Conservation (phyloP, 306 rosid species). For the Fragaria ananassa region DNA sequence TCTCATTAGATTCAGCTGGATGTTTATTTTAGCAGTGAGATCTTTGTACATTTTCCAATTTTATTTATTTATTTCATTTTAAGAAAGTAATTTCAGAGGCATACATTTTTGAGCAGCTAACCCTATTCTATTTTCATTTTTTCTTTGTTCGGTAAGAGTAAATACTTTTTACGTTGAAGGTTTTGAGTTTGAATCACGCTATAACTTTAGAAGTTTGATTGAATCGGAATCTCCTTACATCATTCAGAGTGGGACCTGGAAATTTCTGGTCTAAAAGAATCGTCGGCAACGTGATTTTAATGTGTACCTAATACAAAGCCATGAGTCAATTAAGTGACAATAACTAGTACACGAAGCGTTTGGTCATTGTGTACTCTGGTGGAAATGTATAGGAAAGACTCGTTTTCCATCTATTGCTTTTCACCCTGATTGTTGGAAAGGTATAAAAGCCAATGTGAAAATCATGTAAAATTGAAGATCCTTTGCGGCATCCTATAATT, state of each 20-base stretch:
- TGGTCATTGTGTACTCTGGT: background rate
- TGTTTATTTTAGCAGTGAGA: slow-evolving; percentile 20
- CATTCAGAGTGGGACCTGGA: background rate
- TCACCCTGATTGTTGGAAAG: background rate
- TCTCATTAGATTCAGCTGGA: slow-evolving; percentile 15
- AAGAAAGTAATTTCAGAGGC: slow-evolving; percentile 34
- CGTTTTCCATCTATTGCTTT: background rate
- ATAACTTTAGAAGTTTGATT: background rate
- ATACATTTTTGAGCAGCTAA: slow-evolving; percentile 11
- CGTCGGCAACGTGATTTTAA: background rate
- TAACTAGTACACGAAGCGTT: background rate
- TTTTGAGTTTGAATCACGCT: background rate
- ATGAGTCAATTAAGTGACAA: background rate
- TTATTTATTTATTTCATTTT: slow-evolving; percentile 31
- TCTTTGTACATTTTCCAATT: slow-evolving; percentile 59
- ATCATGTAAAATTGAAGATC: background rate
- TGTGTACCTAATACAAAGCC: background rate
- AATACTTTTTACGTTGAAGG: background rate
- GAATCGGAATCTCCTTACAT: background rate
- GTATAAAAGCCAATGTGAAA: slow-evolving; percentile 1
- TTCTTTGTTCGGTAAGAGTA: background rate
- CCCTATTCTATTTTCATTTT: background rate
- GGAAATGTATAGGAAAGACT: background rate
- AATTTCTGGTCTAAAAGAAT: background rate
- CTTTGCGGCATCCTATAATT: background rate